A percentile compares a stretch with the other conserved stretches of the same genome.
These are phyloP conservation scores for Ceratocystis colombiana DNA, from an alignment of 2,329 filamentous ascomycete species.

Conservation along the genomic window DNA sequence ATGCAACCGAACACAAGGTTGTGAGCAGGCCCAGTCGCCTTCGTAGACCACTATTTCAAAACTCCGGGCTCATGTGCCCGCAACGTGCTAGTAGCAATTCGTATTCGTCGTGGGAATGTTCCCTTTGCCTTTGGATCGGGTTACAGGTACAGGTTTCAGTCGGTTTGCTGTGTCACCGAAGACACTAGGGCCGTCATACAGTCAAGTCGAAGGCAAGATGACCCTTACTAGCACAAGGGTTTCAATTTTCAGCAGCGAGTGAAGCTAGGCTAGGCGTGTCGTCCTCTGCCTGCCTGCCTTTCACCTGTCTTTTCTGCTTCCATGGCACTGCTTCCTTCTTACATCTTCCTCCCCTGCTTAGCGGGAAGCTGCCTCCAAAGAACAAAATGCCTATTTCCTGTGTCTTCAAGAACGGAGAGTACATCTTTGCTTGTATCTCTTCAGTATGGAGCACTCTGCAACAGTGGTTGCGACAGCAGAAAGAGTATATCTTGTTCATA, in stretches of 20 bases:
- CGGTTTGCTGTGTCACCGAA: not conserved
- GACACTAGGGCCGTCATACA: not conserved
- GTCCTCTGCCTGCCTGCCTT: not conserved
- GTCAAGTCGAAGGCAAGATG: not conserved
- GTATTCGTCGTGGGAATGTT: not conserved
- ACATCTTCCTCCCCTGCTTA: not conserved
- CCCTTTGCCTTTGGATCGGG: not conserved
- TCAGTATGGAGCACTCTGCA: not conserved
- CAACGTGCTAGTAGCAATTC: not conserved
- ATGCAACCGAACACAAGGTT: not conserved
- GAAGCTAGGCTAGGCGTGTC: not conserved
- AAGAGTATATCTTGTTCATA: no score
- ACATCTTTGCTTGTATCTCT: not conserved
- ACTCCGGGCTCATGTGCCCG: not conserved
- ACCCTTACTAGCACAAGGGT: not conserved
- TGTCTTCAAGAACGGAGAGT: not conserved
- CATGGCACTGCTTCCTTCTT: not conserved
- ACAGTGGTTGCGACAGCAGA: not conserved
- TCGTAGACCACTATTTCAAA: not conserved
- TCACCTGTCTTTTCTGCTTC: not conserved
- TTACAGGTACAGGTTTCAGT: conserved; percentile 13
- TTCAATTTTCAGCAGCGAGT: not conserved
- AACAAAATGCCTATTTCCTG: no score
- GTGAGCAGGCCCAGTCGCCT: not conserved
- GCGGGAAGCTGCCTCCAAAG: not conserved